A percentile compares a stretch with the other conserved stretches of the same genome.
Evolutionary conservation across 257 asterid species (phyloP).

Genomic region (Knoxia roxburghii): DNA sequence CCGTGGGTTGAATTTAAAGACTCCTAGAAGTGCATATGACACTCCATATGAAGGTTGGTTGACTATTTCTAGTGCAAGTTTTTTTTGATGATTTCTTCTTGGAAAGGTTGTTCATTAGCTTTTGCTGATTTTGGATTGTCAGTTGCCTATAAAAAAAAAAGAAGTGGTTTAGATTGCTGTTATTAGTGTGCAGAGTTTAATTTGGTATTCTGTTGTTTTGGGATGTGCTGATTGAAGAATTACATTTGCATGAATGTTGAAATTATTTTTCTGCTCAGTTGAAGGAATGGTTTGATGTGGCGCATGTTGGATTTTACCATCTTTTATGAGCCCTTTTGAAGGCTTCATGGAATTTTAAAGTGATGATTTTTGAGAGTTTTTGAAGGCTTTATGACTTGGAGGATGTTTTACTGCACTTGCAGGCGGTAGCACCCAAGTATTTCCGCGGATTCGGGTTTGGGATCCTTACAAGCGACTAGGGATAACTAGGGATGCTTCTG

Average conservation of each 20-base stretch:
- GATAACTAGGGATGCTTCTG: slow-evolving; percentile 68
- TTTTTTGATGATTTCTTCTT: not conserved
- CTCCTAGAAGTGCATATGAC: slow-evolving; percentile 57
- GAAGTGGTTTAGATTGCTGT: not conserved
- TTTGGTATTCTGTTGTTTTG: not conserved
- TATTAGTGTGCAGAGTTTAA: not conserved
- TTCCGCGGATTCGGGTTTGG: slow-evolving; percentile 71
- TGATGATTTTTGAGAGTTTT: not conserved
- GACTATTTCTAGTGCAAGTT: not conserved
- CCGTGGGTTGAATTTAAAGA: slow-evolving; percentile 18
- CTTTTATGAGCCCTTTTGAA: not conserved
- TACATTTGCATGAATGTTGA: not conserved
- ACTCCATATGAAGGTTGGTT: slow-evolving; percentile 55
- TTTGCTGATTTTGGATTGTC: not conserved
- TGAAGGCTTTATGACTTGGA: not conserved
- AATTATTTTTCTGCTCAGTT: not conserved
- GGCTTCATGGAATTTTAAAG: not conserved
- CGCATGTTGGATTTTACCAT: not conserved
- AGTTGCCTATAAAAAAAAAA: too few species aligned
- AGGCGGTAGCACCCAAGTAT: slow-evolving; percentile 54
- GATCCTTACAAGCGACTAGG: slow-evolving; percentile 93
- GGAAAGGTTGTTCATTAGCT: not conserved
- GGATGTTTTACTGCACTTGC: slow-evolving; percentile 10
- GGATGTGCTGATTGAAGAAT: not conserved
- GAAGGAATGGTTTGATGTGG: not conserved